These are phyloP conservation scores for Porpolomopsis calyptriformis DNA, from an alignment of 768 basidiomycete species.

Conservation along the genomic window DNA sequence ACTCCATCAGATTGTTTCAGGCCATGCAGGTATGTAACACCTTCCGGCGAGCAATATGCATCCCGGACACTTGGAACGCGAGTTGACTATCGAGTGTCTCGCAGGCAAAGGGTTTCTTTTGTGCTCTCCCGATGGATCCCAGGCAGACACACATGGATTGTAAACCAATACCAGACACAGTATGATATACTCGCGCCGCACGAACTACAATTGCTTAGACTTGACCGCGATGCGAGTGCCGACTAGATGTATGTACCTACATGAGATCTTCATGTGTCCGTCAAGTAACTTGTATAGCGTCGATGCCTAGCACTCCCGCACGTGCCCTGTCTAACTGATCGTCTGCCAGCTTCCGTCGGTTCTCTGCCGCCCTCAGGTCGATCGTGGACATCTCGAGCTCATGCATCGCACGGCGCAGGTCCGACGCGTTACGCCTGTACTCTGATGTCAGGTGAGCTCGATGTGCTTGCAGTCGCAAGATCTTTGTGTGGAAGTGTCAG, in stretches of 20 bases:
- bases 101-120: slow-evolving; percentile 62
- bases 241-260: too few relatives aligned
- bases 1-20: slow-evolving; percentile 50
- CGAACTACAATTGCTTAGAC: background rate
- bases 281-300: slow-evolving; percentile 16
- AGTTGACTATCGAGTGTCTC: too few relatives aligned
- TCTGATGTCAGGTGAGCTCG: slow-evolving; percentile 31
- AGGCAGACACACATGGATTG: slow-evolving; percentile 58
- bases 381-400: slow-evolving; percentile 52
- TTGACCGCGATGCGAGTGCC: background rate
- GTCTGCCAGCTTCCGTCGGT: slow-evolving; percentile 47
- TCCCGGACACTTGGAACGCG: too few relatives aligned
- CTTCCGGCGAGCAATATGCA: too few relatives aligned
- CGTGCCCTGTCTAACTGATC: slow-evolving; percentile 52
- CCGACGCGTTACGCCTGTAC: slow-evolving; percentile 28
- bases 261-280: too few relatives aligned
- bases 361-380: slow-evolving; percentile 50
- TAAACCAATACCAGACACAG: slow-evolving; percentile 42
- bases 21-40: slow-evolving; percentile 53
- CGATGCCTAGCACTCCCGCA: slow-evolving; percentile 51
- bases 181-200: too few relatives aligned
- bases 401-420: slow-evolving; percentile 39
- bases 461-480: slow-evolving; percentile 27
- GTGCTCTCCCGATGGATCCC: slow-evolving; percentile 57
- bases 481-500: slow-evolving; percentile 10